Evolutionary conservation across 2,329 filamentous ascomycete genomes (phyloP).

Genomic region (Arthrobotrys musiformis): DNA sequence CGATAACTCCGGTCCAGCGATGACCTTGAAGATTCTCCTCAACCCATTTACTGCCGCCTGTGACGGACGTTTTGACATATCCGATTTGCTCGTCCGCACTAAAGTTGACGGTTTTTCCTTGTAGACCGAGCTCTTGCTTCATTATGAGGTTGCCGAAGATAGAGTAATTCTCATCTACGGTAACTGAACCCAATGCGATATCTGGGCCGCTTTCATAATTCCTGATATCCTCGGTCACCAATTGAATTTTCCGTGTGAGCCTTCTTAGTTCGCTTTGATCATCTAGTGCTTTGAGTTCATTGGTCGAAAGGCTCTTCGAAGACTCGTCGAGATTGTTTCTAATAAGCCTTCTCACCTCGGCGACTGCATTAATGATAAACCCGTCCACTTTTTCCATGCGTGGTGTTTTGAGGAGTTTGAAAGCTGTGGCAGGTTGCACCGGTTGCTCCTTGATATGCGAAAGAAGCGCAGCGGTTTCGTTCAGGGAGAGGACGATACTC

Average conservation of each 20-base stretch:
- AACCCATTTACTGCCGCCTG: slow-evolving; percentile 22
- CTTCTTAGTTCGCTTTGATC: slow-evolving; percentile 1
- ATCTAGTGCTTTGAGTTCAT: slow-evolving; percentile 1
- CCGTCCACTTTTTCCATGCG: slow-evolving; percentile 29
- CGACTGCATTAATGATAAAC: slow-evolving; percentile 15
- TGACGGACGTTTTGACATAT: slow-evolving; percentile 27
- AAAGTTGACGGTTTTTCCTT: slow-evolving; percentile 2
- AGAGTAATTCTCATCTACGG: slow-evolving; percentile 19
- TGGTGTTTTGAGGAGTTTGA: slow-evolving; percentile 32
- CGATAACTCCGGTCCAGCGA: background rate
- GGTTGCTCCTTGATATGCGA: slow-evolving; percentile 37
- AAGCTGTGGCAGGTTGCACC: background rate
- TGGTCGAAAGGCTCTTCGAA: background rate
- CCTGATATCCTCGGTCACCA: background rate
- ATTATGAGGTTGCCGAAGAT: slow-evolving; percentile 16
- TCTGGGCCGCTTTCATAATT: slow-evolving; percentile 14
- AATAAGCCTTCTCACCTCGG: background rate
- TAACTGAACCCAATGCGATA: slow-evolving; percentile 20
- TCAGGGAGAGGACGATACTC: slow-evolving; percentile 23
- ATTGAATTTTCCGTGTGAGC: slow-evolving; percentile 6
- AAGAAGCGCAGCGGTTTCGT: slow-evolving; percentile 9
- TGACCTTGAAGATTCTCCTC: slow-evolving; percentile 8
- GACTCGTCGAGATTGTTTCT: slow-evolving; percentile 2
- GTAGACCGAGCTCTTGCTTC: background rate
- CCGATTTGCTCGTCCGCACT: slow-evolving; percentile 21